Evolutionary conservation across 2,329 filamentous ascomycete species (phyloP).

Genomic region (Diaporthe amygdali): DNA sequence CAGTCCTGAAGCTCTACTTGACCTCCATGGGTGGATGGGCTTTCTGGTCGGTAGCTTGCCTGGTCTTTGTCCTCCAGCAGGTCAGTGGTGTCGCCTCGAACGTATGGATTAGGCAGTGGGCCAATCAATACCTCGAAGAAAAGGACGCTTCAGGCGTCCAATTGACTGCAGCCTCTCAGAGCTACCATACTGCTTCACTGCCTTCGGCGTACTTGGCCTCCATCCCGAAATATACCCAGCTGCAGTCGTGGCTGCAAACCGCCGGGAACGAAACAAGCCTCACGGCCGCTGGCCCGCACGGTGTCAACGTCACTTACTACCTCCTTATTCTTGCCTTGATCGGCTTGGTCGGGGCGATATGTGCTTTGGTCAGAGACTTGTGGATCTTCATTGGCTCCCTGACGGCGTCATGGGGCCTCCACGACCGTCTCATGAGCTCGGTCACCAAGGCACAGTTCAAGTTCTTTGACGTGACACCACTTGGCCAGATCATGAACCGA

Average conservation of each 20-base stretch:
- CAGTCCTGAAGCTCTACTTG: constrained; percentile 86
- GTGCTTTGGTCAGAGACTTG: constrained; percentile 82
- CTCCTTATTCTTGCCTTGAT: constrained; percentile 82
- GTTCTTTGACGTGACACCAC: constrained; percentile 95
- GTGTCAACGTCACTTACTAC: constrained; percentile 85
- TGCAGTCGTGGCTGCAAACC: constrained; percentile 39
- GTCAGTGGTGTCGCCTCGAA: constrained; percentile 86
- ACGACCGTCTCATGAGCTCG: constrained; percentile 76
- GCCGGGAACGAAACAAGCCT: constrained; percentile 47
- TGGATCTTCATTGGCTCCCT: constrained; percentile 94
- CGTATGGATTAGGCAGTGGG: constrained; percentile 94
- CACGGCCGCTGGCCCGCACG: constrained; percentile 39
- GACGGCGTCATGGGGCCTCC: constrained; percentile 83
- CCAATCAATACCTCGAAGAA: constrained; percentile 78
- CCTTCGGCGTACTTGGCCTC: constrained; percentile 46
- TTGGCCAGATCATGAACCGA: constrained; percentile 96
- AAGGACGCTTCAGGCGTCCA: constrained; percentile 43
- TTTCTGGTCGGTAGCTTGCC: constrained; percentile 82
- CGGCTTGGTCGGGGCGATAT: constrained; percentile 76
- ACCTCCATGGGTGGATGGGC: constrained; percentile 93
- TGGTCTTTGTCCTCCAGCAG: constrained; percentile 84
- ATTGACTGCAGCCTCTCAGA: constrained; percentile 42
- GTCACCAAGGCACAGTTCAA: constrained; percentile 92
- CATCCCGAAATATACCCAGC: constrained; percentile 42
- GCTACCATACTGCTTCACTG: constrained; percentile 39